phyloP scores from a whole-genome alignment of 208 protist genomes.

The Crithidia brevicula region DNA sequence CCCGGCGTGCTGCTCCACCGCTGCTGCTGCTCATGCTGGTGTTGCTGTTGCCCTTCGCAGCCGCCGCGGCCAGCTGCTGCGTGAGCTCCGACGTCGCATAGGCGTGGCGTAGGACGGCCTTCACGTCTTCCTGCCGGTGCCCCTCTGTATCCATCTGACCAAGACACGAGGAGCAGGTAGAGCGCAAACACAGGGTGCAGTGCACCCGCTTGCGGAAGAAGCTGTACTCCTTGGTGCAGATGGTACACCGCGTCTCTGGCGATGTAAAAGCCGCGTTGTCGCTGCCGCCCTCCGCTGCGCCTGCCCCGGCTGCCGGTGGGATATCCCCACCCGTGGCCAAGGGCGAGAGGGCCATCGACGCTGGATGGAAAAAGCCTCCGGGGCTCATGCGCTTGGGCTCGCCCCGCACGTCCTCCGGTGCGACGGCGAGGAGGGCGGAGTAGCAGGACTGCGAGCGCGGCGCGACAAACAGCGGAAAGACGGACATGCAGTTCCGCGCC shows the following conservation, averaged over 20 bases:
- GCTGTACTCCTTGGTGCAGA: slow-evolving; percentile 73
- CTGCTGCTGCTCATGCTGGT: neutral
- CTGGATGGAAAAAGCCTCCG: neutral
- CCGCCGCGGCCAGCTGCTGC: slow-evolving; percentile 22
- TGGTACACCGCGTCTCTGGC: slow-evolving; percentile 38
- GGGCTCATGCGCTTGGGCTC: slow-evolving; percentile 12
- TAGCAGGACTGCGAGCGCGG: slow-evolving; percentile 37
- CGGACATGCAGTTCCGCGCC: slow-evolving; percentile 16
- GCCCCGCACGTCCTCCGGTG: slow-evolving; percentile 25
- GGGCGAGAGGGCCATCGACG: slow-evolving; percentile 12
- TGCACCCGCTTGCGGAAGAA: slow-evolving; percentile 70
- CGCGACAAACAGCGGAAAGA: slow-evolving; percentile 14
- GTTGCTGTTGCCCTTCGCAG: slow-evolving; percentile 1
- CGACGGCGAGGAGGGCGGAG: slow-evolving; percentile 3
- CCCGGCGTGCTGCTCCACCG: neutral
- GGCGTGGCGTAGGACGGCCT: slow-evolving; percentile 31
- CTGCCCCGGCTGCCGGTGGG: neutral
- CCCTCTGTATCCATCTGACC: slow-evolving; percentile 48
- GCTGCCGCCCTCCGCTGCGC: neutral
- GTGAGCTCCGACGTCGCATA: slow-evolving; percentile 24
- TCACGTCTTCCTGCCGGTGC: slow-evolving; percentile 41
- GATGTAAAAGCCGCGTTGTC: too few species aligned
- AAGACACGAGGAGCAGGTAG: slow-evolving; percentile 67
- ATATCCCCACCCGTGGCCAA: neutral
- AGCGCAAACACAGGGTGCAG: slow-evolving; percentile 72